These are phyloP conservation scores for Psilocybe mexicana DNA, from an alignment of 1,284 basidiomycete species.

Conservation along the genomic window DNA sequence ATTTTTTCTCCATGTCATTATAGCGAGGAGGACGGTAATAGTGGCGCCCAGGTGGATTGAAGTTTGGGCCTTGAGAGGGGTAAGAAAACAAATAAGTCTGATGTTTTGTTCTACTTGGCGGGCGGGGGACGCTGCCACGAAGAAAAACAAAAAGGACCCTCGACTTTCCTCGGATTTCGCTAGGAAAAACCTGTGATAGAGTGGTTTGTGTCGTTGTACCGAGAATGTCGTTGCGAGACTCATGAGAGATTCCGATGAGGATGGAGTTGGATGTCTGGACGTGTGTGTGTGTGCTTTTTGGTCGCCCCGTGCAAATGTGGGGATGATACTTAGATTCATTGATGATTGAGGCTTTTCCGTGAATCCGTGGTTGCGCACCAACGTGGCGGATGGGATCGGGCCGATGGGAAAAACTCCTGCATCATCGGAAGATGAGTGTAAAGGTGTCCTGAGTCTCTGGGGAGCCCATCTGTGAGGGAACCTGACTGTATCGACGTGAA, in stretches of 20 bases:
- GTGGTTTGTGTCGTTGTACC: no score
- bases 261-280: not conserved
- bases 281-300: not conserved
- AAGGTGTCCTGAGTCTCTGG: not conserved
- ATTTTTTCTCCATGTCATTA: slow-evolving; percentile 9
- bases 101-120: not conserved
- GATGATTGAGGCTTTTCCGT: not conserved
- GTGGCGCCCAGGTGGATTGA: not conserved
- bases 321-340: not conserved
- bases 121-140: no score
- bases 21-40: slow-evolving; percentile 11
- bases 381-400: not conserved
- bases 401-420: not conserved
- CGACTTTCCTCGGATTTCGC: not conserved
- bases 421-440: not conserved
- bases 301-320: not conserved
- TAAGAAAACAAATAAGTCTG: no score
- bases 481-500: no score
- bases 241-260: slow-evolving; percentile 4
- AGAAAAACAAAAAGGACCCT: no score
- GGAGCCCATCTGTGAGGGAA: not conserved
- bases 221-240: not conserved
- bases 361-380: not conserved
- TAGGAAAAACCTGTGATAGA: no score
- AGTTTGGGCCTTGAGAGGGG: no score